Base-by-base conservation (phyloP, 2,329 filamentous ascomycete species). In the Beauveria bassiana region DNA sequence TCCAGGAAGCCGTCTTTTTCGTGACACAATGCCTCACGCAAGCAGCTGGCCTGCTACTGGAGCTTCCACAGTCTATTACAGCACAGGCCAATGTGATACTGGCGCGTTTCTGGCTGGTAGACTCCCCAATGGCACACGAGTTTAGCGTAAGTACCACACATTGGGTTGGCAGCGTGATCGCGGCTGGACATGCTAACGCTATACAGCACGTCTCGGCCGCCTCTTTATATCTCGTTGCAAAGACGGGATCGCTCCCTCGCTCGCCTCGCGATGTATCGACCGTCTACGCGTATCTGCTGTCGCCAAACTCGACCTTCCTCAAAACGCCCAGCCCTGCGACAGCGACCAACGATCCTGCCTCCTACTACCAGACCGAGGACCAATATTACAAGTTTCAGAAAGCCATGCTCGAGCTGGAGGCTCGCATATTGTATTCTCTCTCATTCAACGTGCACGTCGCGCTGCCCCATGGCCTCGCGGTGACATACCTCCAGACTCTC, bases 401-500 rank as follows among this genome's bases (percentile, higher is more conserved):
- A 22, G 79, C 81, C 16, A 79, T 98, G 5, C 81, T 96, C 50
- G 77, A 81, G n/a, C 82, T 87, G 54, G 95, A 99, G 74, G 84
- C 88, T 3, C 84, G 86, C 46, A 85, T 98, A 20, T 81, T 98
- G 1, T 85, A 86, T 63, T 81, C 85, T 0, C 79, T 97, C 0
- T 86, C 87, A 16, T 98, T 96, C 73, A 84, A 96, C 68, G 90
- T 88, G 1, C 90, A 95, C 67, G 90, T 96, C 12, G 86, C 90
- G 1, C 81, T 97, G 0, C 95, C 95, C 0, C 91, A 98, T 70
- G 84, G 89, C 0, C 83, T 98, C 16, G 90, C 90, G 62, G 83
- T 98, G 62, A 97, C 93, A 6, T 99, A 98, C 71, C 84, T 98
- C 1, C 93, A 98, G 75, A 88, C 93, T 0, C 83, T 99, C 20